Conservation (phyloP, 2,329 filamentous ascomycete genomes). For the Colletotrichum horii region DNA sequence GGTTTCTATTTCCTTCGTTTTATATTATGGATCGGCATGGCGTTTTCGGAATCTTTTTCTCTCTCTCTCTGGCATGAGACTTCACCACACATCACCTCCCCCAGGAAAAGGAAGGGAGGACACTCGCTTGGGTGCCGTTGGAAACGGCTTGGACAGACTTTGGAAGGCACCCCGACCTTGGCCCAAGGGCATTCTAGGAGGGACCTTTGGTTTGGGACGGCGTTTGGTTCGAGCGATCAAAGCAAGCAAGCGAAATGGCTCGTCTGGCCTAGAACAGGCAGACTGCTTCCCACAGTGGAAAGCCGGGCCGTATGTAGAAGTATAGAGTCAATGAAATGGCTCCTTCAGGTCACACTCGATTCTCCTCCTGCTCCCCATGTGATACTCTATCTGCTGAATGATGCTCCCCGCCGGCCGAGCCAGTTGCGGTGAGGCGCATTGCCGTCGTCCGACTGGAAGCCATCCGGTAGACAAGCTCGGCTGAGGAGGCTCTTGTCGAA, state of each 20-base stretch:
- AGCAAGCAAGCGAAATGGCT: constrained; percentile 7
- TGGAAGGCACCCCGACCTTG: neutral
- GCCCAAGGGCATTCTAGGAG: neutral
- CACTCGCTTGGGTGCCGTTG: constrained; percentile 14
- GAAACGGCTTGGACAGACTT: constrained; percentile 13
- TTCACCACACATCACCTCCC: neutral
- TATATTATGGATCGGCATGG: constrained; percentile 2
- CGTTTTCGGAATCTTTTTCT: neutral
- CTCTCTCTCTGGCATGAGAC: neutral
- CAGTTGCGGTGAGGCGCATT: neutral
- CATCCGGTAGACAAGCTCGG: neutral
- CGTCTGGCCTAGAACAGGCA: constrained; percentile 9
- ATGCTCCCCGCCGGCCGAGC: neutral
- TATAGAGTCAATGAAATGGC: constrained; percentile 14
- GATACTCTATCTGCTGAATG: neutral
- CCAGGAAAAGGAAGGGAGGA: neutral
- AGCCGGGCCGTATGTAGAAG: constrained; percentile 18
- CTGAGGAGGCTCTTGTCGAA: neutral
- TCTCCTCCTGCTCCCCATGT: neutral
- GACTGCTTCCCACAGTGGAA: constrained; percentile 2
- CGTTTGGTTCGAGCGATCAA: neutral
- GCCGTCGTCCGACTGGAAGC: neutral
- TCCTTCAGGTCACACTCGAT: neutral
- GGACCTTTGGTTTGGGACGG: neutral
- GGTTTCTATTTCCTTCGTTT: neutral